Evolutionary conservation across 345 rosid species (phyloP).

Genomic region (Arabidopsis thaliana): TAIR10.1 NC_003071.7:1017001-1017500

Average conservation of each 20-base stretch:
- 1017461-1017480: not conserved
- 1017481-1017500: too few relatives aligned
- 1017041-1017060: conserved; percentile 22
- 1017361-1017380: not conserved
- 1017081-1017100: not conserved
- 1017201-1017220: conserved; percentile 45
- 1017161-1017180: conserved; percentile 32
- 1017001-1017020: not conserved
- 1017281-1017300: too few relatives aligned
- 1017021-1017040: conserved; percentile 4
- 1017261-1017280: not conserved
- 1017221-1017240: conserved; percentile 30
- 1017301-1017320: too few relatives aligned
- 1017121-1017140: conserved; percentile 18
- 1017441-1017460: not conserved
- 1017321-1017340: too few relatives aligned
- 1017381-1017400: not conserved
- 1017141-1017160: conserved; percentile 1
- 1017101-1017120: conserved; percentile 34
- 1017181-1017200: conserved; percentile 4
- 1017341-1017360: not conserved
- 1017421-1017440: not conserved
- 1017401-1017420: not conserved
- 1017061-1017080: conserved; percentile 38
- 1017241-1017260: conserved; percentile 27